Conservation (phyloP, 768 basidiomycete genomes). For the Tulasnella sp. region DNA sequence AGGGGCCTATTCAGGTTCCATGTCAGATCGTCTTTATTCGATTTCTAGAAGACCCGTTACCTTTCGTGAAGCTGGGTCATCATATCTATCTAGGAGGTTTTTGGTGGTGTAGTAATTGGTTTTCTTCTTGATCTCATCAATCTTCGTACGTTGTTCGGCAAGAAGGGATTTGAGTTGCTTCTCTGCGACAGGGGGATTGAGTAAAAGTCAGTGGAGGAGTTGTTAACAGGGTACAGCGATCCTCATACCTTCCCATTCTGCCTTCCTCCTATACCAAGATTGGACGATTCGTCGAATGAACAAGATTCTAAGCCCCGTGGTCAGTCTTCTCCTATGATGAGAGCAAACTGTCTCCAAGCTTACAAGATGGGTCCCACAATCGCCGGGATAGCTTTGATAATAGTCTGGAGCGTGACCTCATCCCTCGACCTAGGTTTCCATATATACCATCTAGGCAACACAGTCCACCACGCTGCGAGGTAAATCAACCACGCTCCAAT, state of each 20-base stretch:
- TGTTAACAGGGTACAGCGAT: background rate
- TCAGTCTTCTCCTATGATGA: background rate
- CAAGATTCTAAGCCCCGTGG: slow-evolving; percentile 41
- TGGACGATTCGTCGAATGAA: slow-evolving; percentile 74
- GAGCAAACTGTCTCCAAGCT: slow-evolving; percentile 26
- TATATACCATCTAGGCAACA: slow-evolving; percentile 14
- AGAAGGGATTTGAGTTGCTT: slow-evolving; percentile 61
- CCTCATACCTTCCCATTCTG: slow-evolving; percentile 60
- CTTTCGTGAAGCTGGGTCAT: slow-evolving; percentile 39
- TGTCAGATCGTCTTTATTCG: background rate
- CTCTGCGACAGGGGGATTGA: slow-evolving; percentile 40
- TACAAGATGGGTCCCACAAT: slow-evolving; percentile 70
- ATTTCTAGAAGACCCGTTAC: background rate
- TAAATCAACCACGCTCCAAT: slow-evolving; percentile 55
- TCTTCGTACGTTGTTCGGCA: slow-evolving; percentile 69
- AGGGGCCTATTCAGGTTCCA: background rate
- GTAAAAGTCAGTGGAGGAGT: background rate
- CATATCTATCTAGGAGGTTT: slow-evolving; percentile 82
- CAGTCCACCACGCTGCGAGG: slow-evolving; percentile 25
- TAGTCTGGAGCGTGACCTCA: slow-evolving; percentile 26
- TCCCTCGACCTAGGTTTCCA: slow-evolving; percentile 11
- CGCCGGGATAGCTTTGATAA: slow-evolving; percentile 40
- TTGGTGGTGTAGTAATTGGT: slow-evolving; percentile 93
- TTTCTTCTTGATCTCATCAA: slow-evolving; percentile 96
- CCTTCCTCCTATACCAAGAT: slow-evolving; percentile 72